phyloP scores from a whole-genome alignment of 208 protist genomes.

The Crithidia acanthocephali region DNA sequence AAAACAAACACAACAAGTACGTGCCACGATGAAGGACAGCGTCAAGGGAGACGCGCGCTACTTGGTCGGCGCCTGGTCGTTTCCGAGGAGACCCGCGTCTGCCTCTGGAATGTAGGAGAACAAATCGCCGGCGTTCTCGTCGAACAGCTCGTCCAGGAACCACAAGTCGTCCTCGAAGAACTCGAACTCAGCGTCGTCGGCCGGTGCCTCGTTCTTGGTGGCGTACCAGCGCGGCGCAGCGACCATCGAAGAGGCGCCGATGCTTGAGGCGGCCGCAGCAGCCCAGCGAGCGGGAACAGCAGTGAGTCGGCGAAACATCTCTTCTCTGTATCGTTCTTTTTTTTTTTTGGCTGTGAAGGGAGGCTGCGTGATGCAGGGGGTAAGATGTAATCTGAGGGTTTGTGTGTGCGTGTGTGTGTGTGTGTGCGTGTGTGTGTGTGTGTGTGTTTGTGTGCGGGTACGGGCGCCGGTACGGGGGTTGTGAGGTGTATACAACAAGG shows the following conservation, averaged over 20 bases:
- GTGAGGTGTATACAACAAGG: too few species aligned
- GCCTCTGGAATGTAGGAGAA: slow-evolving; percentile 74
- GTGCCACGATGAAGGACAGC: too few species aligned
- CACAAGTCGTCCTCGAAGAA: slow-evolving; percentile 80
- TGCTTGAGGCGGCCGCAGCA: slow-evolving; percentile 7
- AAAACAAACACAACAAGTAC: too few species aligned
- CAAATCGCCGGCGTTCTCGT: slow-evolving; percentile 61
- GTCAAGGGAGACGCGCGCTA: not conserved
- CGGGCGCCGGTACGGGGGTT: too few species aligned
- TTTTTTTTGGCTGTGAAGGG: too few species aligned
- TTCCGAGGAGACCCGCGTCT: slow-evolving; percentile 42
- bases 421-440: too few species aligned
- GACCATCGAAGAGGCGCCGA: slow-evolving; percentile 6
- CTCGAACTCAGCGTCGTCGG: slow-evolving; percentile 52
- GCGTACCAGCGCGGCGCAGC: slow-evolving; percentile 15
- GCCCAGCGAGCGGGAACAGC: slow-evolving; percentile 9
- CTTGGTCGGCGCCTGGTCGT: slow-evolving; percentile 22
- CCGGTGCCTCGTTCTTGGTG: slow-evolving; percentile 21
- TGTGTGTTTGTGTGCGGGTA: too few species aligned
- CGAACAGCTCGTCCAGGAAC: slow-evolving; percentile 82
- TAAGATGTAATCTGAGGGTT: too few species aligned
- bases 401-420: too few species aligned
- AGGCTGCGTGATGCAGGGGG: too few species aligned
- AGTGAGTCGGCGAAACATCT: slow-evolving; percentile 20
- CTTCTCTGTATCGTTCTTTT: not conserved